Percentiles rank a stretch among this genome's conserved stretches.
phyloP scores from a whole-genome alignment of 164 flowering plant genomes.

The Umbilicus rupestris region DNA sequence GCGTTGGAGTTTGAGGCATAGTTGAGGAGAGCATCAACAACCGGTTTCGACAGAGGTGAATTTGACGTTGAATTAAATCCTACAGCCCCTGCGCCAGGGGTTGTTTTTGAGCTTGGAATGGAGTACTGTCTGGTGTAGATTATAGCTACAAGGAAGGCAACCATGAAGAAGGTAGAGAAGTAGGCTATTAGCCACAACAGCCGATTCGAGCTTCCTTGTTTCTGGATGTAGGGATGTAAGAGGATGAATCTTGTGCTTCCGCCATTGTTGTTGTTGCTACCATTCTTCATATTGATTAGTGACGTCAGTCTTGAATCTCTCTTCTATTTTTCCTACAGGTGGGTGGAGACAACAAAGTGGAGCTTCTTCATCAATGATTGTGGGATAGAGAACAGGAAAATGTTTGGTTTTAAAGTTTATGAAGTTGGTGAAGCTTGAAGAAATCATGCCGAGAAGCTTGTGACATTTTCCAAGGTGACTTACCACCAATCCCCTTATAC shows the following conservation, averaged over 20 bases:
- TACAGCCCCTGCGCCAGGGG: conserved; percentile 12
- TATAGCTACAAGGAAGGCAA: conserved; percentile 46
- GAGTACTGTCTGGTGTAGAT: conserved; percentile 42
- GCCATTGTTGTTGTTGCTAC: conserved; percentile 21
- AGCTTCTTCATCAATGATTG: background rate
- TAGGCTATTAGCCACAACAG: conserved; percentile 40
- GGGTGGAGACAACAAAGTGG: background rate
- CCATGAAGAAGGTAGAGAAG: conserved; percentile 41
- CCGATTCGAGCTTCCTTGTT: conserved; percentile 48
- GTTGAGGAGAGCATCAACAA: conserved; percentile 32
- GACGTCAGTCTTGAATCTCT: background rate
- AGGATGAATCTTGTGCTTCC: conserved; percentile 60
- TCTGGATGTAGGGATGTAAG: conserved; percentile 64
- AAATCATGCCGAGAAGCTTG: conserved; percentile 6
- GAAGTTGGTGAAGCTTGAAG: conserved; percentile 10
- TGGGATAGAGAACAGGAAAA: background rate
- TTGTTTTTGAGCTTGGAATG: conserved; percentile 14
- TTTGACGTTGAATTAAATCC: conserved; percentile 2
- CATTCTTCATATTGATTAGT: conserved; percentile 33
- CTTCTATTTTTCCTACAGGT: background rate
- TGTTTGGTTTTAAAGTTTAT: conserved; percentile 12
- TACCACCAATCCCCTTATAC: conserved; percentile 3
- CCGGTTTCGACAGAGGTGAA: conserved; percentile 20
- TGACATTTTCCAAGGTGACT: conserved; percentile 13
- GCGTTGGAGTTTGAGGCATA: conserved; percentile 35